phyloP scores from a whole-genome alignment of 1,284 basidiomycete genomes.

The Meripilus lineatus region DNA sequence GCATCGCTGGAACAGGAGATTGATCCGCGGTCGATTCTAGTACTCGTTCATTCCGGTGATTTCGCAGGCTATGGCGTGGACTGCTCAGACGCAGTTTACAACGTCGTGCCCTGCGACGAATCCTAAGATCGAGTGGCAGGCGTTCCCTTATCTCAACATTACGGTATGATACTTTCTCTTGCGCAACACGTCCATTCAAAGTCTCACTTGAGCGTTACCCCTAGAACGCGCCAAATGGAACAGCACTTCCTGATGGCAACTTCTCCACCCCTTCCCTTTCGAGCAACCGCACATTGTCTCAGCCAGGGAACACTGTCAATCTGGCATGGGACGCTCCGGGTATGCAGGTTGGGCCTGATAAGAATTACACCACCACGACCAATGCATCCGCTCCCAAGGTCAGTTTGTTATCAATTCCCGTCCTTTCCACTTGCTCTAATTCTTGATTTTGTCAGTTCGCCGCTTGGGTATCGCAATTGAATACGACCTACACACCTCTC shows the following conservation, averaged over 20 bases:
- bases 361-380: slow-evolving; percentile 46
- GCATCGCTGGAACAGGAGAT: too few species aligned
- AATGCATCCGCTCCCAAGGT: slow-evolving; percentile 41
- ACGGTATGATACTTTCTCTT: slow-evolving; percentile 23
- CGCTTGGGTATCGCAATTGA: slow-evolving; percentile 57
- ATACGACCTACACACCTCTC: slow-evolving; percentile 57
- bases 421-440: slow-evolving; percentile 14
- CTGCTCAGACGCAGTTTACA: slow-evolving; percentile 55
- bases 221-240: slow-evolving; percentile 28
- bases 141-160: slow-evolving; percentile 49
- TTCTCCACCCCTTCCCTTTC: slow-evolving; percentile 36
- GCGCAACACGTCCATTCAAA: not conserved
- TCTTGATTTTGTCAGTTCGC: slow-evolving; percentile 25
- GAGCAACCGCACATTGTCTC: slow-evolving; percentile 43
- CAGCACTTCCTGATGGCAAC: slow-evolving; percentile 20
- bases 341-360: slow-evolving; percentile 45
- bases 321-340: slow-evolving; percentile 58
- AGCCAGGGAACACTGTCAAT: slow-evolving; percentile 43
- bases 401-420: too few species aligned
- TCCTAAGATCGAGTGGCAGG: slow-evolving; percentile 50
- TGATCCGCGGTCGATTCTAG: too few species aligned
- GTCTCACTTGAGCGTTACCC: not conserved
- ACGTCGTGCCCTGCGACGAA: slow-evolving; percentile 54
- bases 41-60: slow-evolving; percentile 45
- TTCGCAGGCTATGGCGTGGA: slow-evolving; percentile 62